Conservation (phyloP, 257 asterid species). For the Capsicum baccatum region DNA sequence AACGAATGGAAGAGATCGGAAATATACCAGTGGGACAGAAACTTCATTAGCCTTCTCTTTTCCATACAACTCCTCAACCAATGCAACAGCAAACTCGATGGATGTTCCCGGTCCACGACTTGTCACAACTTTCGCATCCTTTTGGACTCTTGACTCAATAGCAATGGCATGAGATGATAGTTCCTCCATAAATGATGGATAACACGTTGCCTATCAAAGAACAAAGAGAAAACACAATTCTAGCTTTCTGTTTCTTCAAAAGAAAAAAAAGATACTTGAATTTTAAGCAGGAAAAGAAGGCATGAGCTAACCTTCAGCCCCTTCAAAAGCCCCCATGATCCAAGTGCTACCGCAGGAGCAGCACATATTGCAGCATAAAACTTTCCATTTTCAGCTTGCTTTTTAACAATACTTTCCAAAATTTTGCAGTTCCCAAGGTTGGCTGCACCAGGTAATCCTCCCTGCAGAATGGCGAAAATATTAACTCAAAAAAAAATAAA, state of each 20-base stretch:
- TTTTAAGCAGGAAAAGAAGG: neutral
- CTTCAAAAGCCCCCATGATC: constrained; percentile 88
- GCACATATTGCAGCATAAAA: constrained; percentile 94
- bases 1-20: neutral
- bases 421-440: constrained; percentile 73
- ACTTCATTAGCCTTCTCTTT: constrained; percentile 84
- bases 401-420: constrained; percentile 72
- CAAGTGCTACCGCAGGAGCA: constrained; percentile 93
- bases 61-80: constrained; percentile 79
- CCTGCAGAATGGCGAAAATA: constrained; percentile 45
- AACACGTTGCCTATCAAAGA: constrained; percentile 80
- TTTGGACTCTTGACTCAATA: constrained; percentile 83
- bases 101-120: constrained; percentile 97
- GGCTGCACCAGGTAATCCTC: constrained; percentile 93
- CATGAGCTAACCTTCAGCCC: constrained; percentile 66
- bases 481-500: neutral
- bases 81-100: constrained; percentile 82
- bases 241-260: constrained; percentile 6
- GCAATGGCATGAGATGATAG: constrained; percentile 66
- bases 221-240: constrained; percentile 9
- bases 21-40: constrained; percentile 77
- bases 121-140: constrained; percentile 85
- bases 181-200: constrained; percentile 87
- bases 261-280: neutral
- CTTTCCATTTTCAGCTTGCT: constrained; percentile 69